Base-by-base conservation (phyloP, 208 protist genomes). In the Leishmania mexicana region DNA sequence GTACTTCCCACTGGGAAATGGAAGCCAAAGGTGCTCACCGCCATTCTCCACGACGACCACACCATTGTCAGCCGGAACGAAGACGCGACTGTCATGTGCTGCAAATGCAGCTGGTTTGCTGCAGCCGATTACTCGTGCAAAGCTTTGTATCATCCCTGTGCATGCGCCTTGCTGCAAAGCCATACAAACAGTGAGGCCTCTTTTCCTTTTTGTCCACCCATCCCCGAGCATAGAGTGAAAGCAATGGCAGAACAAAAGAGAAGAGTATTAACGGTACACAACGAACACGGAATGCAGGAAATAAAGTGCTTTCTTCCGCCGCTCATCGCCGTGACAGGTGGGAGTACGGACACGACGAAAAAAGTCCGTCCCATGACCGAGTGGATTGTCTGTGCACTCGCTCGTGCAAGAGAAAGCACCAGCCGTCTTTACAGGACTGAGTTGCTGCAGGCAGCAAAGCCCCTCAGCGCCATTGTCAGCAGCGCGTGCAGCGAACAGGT, bases 11-110 rank as follows among this genome's bases (percentile, higher is more conserved):
- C 85, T 79, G 28, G 72, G 38, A 60, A 85, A 78, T 13, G 92
- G 88, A 40, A 88, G 53, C 90, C 93, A 96, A n/a, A 93, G 85
- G 35, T 53, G 77, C 35, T 87, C 87, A 19, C 87, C 53, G 51
- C 35, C 64, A 1, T 75, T 54, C 35, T 89, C 74, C 17, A 76
- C 79, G 6, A 90, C 60, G 53, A 93, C 51, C 38, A 96, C 83
- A 65, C 89, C 84, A 78, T 87, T 81, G 38, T 88, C 87, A 2
- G 84, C 83, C n/a, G 87, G 89, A 45, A 90, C 11, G 73, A 93
- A 90, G 35, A 90, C 40, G 17, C 60, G 78, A 28, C 87, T 78
- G 38, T 78, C 79, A 60, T 85, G 82, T 1, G 75, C 54, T n/a
- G 78, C 85, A 28, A 93, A 89, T 35, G 73, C 35, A 8, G 24